These are phyloP conservation scores for Naganishia sp. DNA, from an alignment of 1,284 basidiomycete genomes.

Conservation along the genomic window DNA sequence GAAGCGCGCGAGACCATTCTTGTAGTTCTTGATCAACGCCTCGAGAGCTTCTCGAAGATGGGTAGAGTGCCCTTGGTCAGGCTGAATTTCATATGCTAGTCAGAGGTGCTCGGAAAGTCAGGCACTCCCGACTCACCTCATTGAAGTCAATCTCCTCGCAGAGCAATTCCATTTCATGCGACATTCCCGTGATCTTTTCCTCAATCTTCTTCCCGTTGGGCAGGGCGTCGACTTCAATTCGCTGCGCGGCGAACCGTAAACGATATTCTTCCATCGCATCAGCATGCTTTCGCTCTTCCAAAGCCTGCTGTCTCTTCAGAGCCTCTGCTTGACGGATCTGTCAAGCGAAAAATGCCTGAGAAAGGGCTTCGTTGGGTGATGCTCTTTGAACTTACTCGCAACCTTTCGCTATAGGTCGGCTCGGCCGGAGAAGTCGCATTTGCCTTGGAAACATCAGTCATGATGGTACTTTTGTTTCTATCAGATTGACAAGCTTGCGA, in stretches of 20 bases:
- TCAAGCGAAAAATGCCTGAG: too few relatives aligned
- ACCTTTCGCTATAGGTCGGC: slow-evolving; percentile 14
- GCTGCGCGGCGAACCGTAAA: slow-evolving; percentile 5
- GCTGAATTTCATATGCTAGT: neutral
- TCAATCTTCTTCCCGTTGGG: slow-evolving; percentile 4
- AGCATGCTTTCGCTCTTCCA: slow-evolving; percentile 21
- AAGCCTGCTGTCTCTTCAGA: slow-evolving; percentile 8
- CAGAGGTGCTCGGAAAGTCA: neutral
- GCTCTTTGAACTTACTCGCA: neutral
- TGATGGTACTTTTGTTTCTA: neutral
- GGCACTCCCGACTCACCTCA: slow-evolving; percentile 2
- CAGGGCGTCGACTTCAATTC: slow-evolving; percentile 7
- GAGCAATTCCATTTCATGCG: neutral
- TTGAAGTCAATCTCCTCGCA: slow-evolving; percentile 19
- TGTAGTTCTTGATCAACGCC: slow-evolving; percentile 24
- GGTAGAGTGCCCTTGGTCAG: slow-evolving; percentile 14
- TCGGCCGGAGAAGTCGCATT: neutral
- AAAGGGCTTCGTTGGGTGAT: neutral
- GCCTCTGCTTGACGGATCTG: slow-evolving; percentile 20
- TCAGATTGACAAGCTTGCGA: too few relatives aligned
- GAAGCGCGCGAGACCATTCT: slow-evolving; percentile 17
- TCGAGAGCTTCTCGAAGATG: slow-evolving; percentile 11
- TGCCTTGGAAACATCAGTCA: slow-evolving; percentile 5
- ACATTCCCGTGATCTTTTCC: slow-evolving; percentile 3
- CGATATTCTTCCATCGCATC: slow-evolving; percentile 23